Conservation (phyloP, 495 filamentous ascomycete species). For the Glonium stellatum region DNA sequence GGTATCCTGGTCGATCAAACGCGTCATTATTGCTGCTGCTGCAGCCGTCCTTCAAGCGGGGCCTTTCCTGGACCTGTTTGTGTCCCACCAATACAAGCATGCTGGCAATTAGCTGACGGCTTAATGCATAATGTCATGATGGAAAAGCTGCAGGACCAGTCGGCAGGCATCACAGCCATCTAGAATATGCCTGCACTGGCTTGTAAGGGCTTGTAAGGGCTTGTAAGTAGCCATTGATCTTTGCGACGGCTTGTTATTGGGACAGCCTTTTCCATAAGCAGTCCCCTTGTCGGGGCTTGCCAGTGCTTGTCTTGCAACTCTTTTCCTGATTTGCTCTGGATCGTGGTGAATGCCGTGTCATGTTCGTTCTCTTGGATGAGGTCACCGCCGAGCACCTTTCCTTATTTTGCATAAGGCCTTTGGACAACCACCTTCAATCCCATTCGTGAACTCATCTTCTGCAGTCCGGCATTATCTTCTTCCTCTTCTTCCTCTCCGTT, state of each 20-base stretch:
- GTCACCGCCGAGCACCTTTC: background rate
- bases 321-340: too few species aligned
- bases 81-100: too few species aligned
- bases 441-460: background rate
- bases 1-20: background rate
- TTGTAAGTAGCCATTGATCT: background rate
- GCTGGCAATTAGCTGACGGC: too few species aligned
- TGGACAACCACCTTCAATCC: background rate
- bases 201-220: too few species aligned
- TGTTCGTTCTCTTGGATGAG: background rate
- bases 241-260: too few species aligned
- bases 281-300: background rate
- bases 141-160: too few species aligned
- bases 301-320: background rate
- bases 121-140: too few species aligned
- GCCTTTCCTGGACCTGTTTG: too few species aligned
- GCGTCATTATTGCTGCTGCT: slow-evolving; percentile 1
- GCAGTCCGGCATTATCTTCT: background rate
- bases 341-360: too few species aligned
- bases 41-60: too few species aligned
- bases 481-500: background rate
- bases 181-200: background rate
- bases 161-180: too few species aligned
- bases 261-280: too few species aligned
- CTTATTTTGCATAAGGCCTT: background rate